A percentile compares a stretch with the other conserved stretches of the same genome.
Evolutionary conservation across 352 stramenopile genomes (phyloP).

Genomic region (Globisporangium canariense): DNA sequence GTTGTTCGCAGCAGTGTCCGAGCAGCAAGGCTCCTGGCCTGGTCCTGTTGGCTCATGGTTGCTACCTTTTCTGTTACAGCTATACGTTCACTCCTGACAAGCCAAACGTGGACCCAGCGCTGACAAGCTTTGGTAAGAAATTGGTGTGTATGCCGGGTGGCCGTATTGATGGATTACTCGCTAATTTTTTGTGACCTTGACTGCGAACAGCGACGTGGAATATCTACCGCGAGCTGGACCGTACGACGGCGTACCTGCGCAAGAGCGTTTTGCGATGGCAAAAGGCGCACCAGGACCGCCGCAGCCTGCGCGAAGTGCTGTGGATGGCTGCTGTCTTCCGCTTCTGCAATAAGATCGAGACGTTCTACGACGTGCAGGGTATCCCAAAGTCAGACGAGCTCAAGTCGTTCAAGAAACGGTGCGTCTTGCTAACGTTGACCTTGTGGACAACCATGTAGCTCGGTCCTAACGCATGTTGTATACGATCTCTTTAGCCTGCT

Average conservation of each 20-base stretch:
- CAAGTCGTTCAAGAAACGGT: slow-evolving; percentile 64
- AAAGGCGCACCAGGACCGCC: slow-evolving; percentile 58
- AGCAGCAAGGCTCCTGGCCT: too few relatives aligned
- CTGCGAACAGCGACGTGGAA: slow-evolving; percentile 62
- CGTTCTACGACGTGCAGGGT: slow-evolving; percentile 72
- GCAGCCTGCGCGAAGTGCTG: slow-evolving; percentile 69
- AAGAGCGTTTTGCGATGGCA: slow-evolving; percentile 81
- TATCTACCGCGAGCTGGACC: slow-evolving; percentile 81
- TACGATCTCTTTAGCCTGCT: slow-evolving; percentile 27
- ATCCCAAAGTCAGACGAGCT: slow-evolving; percentile 76
- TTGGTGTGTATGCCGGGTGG: not conserved
- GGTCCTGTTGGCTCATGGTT: not conserved
- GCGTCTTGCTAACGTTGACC: slow-evolving; percentile 7
- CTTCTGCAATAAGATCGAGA: slow-evolving; percentile 82
- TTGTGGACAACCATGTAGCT: too few relatives aligned
- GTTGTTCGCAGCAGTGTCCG: not conserved
- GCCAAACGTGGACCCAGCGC: slow-evolving; percentile 60
- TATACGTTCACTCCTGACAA: slow-evolving; percentile 72
- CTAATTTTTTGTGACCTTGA: not conserved
- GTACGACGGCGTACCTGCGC: slow-evolving; percentile 74
- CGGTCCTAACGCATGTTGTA: not conserved
- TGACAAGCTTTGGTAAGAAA: slow-evolving; percentile 74
- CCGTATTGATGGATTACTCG: not conserved
- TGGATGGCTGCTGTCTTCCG: slow-evolving; percentile 83
- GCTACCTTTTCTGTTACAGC: slow-evolving; percentile 14